Evolutionary conservation across 192 early-diverging fungal genomes (phyloP).

Genomic region (Backusella liffmaniae): DNA sequence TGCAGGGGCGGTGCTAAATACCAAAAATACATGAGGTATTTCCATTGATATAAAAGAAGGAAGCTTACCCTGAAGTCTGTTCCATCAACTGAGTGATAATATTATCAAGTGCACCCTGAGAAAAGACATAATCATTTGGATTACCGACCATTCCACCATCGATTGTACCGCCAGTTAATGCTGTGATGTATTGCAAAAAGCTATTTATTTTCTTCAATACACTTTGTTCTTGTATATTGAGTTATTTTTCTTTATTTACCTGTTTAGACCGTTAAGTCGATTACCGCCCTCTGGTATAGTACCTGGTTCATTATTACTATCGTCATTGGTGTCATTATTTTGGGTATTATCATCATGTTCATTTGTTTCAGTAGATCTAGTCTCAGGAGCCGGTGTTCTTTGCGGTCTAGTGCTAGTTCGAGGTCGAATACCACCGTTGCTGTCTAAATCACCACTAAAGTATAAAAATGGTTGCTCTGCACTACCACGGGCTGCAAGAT

Average conservation of each 20-base stretch:
- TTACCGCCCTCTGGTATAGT: background rate
- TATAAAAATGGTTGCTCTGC: conserved; percentile 2
- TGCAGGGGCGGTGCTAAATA: conserved; percentile 64
- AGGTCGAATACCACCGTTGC: conserved; percentile 14
- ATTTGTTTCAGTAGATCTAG: background rate
- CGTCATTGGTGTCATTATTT: background rate
- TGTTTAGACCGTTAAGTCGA: conserved; percentile 7
- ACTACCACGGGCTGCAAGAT: background rate
- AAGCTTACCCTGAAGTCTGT: conserved; percentile 53
- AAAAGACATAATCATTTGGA: conserved; percentile 85
- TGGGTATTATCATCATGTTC: background rate
- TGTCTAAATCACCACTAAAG: conserved; percentile 5
- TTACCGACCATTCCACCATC: conserved; percentile 53
- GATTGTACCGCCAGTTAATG: conserved; percentile 40
- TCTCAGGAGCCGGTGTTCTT: background rate
- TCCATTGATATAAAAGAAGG: background rate
- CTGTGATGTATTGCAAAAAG: conserved; percentile 20
- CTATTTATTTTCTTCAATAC: background rate
- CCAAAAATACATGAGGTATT: background rate
- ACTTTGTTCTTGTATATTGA: background rate
- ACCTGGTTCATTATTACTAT: background rate
- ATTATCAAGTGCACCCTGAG: conserved; percentile 79
- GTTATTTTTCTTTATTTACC: background rate
- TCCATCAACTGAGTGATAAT: conserved; percentile 88
- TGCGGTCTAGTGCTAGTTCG: background rate